Percentiles rank a stretch among this genome's conserved stretches.
These are phyloP conservation scores for Trichoderma koningii DNA, from an alignment of 2,329 filamentous ascomycete species.

Conservation along the genomic window DNA sequence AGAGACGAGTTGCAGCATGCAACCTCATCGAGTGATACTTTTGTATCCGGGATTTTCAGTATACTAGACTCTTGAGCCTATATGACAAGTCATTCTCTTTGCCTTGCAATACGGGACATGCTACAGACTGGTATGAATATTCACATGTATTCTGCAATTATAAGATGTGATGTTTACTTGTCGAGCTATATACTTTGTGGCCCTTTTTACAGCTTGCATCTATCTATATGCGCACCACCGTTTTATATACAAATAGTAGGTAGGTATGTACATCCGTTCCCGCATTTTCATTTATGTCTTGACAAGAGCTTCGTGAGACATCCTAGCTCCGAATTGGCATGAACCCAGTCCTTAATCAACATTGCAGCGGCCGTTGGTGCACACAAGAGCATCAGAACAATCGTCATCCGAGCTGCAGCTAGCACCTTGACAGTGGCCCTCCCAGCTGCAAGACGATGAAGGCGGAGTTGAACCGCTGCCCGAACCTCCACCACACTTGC, in stretches of 20 bases:
- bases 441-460: slow-evolving; percentile 3
- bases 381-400: slow-evolving; percentile 5
- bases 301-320: background rate
- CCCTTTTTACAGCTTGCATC: background rate
- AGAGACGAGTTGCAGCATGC: too few species aligned
- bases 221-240: background rate
- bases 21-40: too few species aligned
- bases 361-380: slow-evolving; percentile 1
- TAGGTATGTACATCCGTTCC: background rate
- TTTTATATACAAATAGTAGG: too few species aligned
- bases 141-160: background rate
- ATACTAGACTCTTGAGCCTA: too few species aligned
- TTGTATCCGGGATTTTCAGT: too few species aligned
- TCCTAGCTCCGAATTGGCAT: background rate
- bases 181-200: slow-evolving; percentile 5
- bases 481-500: background rate
- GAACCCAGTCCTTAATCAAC: background rate
- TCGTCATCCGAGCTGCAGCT: slow-evolving; percentile 1
- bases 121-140: too few species aligned
- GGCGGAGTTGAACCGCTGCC: background rate
- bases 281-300: background rate
- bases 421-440: slow-evolving; percentile 5
- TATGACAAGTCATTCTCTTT: too few species aligned
- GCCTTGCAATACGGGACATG: too few species aligned
- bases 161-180: background rate